Evolutionary conservation across 2,329 filamentous ascomycete species (phyloP), one percentile per base, ranked within the genome.

Genomic region (Verticillium longisporum): DNA sequence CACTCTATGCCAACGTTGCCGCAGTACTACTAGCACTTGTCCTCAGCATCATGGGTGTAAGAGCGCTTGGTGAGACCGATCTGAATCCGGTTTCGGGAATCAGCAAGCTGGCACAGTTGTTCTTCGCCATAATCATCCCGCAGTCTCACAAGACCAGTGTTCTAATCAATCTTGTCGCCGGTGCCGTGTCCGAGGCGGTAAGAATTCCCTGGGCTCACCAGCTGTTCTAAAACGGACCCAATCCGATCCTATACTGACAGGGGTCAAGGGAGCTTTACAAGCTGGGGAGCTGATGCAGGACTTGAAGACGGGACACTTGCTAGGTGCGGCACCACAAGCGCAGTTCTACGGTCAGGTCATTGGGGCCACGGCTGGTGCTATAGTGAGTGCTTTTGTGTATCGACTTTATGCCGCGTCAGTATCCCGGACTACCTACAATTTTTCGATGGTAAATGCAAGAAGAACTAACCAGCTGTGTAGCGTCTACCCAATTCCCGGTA

Each of bases 331-430:
- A 3, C 95, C 95, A 0, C 95, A 90, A 68, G 95, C 95, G 0
- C 95, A 99, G 70, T 99, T 99, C 72, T 97, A 91, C 82, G 95
- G 95, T 1, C 95, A 99, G 72, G 85, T 98, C 21, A 93, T 99
- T 59, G 95, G 95, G 4, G 91, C 89, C 38, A 88, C 90, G 0
- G 87, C 91, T 2, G 95, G 95, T 1, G 93, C 95, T 1, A 82
- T 98, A 11, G 83, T 96, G 6, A 94, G 90, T 62, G 92, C 94
- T 0, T 83, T 89, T 3, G 89, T 98, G 2, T 99, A 99, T 73
- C 88, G 88, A 62, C 79, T 98, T 14, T 99, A 99, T 70, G 94
- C 92, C 2, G 70, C 76, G 80, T 82, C 64, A 66, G 77, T 72
- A 10, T 31, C n/a, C 18, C 32, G 2, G 26, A 15, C 26, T 26